Conservation (phyloP, 1,284 basidiomycete species). For the Mycena citricolor region DNA sequence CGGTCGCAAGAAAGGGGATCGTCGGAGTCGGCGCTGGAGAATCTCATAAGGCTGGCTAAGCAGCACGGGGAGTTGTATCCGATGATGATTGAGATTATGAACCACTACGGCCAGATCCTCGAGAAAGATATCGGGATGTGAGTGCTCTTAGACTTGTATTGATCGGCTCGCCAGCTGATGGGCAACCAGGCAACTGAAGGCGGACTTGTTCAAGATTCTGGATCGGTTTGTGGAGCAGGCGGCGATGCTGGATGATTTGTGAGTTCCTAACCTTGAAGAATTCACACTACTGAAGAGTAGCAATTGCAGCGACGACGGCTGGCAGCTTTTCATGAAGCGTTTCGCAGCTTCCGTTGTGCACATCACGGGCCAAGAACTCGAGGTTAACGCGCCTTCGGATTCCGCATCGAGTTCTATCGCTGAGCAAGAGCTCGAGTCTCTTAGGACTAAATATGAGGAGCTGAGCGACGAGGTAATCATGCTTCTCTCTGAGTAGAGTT, state of each 20-base stretch:
- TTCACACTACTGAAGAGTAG: constrained; percentile 5
- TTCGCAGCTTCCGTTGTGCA: constrained; percentile 66
- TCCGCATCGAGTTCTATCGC: constrained; percentile 44
- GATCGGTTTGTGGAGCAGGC: constrained; percentile 72
- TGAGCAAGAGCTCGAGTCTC: constrained; percentile 60
- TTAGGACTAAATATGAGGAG: constrained; percentile 59
- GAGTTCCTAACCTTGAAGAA: constrained; percentile 25
- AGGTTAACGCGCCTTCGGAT: constrained; percentile 48
- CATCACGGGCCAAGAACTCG: constrained; percentile 66
- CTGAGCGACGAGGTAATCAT: constrained; percentile 60
- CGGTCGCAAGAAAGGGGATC: constrained; percentile 34
- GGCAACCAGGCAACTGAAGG: constrained; percentile 57
- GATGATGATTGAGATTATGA: constrained; percentile 54
- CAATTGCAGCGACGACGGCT: constrained; percentile 59
- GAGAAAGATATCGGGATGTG: constrained; percentile 63
- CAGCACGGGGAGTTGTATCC: constrained; percentile 59
- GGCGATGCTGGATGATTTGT: constrained; percentile 62
- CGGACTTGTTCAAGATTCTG: constrained; percentile 58
- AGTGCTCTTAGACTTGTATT: constrained; percentile 29
- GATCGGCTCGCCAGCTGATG: constrained; percentile 7
- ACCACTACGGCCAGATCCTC: constrained; percentile 54
- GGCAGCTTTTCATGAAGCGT: constrained; percentile 60
- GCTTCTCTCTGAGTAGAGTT: constrained; percentile 1
- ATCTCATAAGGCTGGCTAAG: constrained; percentile 55
- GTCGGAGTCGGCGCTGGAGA: constrained; percentile 52